Percentiles rank a stretch among this genome's conserved stretches.
These are phyloP conservation scores for Conidiobolus incongruus DNA, from an alignment of 371 early-diverging fungal species.

Conservation along the genomic window DNA sequence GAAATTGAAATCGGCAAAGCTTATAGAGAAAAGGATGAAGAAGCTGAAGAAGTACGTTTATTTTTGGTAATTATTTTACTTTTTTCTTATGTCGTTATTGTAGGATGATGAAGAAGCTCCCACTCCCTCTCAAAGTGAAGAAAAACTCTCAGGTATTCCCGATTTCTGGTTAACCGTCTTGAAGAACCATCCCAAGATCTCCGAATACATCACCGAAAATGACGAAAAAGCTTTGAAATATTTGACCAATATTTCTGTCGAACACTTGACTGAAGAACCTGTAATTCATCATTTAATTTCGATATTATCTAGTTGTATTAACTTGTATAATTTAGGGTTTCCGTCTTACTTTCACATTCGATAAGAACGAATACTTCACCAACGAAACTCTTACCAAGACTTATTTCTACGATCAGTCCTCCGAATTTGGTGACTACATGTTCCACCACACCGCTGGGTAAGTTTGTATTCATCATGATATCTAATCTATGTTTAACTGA, in stretches of 20 bases:
- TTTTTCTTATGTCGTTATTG: too few species aligned
- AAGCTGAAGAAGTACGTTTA: conserved; percentile 12
- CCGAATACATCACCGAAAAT: conserved; percentile 61
- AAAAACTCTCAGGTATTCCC: conserved; percentile 40
- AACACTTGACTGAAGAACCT: conserved; percentile 54
- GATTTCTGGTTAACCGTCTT: conserved; percentile 88
- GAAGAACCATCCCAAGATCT: conserved; percentile 56
- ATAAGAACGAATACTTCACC: conserved; percentile 67
- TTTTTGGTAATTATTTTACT: too few species aligned
- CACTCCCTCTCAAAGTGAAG: too few species aligned
- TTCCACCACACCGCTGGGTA: conserved; percentile 76
- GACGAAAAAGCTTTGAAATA: conserved; percentile 68
- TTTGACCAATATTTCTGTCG: conserved; percentile 62
- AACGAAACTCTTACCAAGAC: conserved; percentile 74
- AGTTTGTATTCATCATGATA: too few species aligned
- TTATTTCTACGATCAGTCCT: conserved; percentile 58
- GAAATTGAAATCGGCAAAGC: conserved; percentile 43
- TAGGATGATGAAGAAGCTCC: conserved; percentile 6
- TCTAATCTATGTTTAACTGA: too few species aligned
- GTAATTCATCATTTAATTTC: conserved; percentile 7
- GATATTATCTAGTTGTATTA: neutral
- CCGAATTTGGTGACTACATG: conserved; percentile 43
- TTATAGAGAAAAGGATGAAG: conserved; percentile 22
- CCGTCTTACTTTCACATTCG: conserved; percentile 77
- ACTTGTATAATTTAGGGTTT: conserved; percentile 37